These are phyloP conservation scores for Pseudovirgaria hyperparasitica DNA, from an alignment of 2,329 filamentous ascomycete genomes.

Conservation along the genomic window DNA sequence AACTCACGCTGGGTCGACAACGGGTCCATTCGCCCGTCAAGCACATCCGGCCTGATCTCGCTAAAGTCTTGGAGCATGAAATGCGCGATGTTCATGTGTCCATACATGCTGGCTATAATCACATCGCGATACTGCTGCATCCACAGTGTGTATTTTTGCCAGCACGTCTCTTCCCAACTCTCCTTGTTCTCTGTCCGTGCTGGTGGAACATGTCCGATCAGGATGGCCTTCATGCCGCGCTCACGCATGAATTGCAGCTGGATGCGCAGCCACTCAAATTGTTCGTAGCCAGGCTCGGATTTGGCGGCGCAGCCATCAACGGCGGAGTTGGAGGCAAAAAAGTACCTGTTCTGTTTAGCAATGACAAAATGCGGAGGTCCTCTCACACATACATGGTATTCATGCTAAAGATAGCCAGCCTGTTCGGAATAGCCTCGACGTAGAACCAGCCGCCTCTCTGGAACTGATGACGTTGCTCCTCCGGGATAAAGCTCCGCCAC, in stretches of 20 bases:
- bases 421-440: conserved; percentile 76
- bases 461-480: conserved; percentile 84
- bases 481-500: conserved; percentile 80
- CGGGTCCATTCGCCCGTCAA: conserved; percentile 27
- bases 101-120: conserved; percentile 65
- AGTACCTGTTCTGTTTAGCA: too few relatives aligned
- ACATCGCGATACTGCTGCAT: conserved; percentile 83
- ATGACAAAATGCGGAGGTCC: conserved; percentile 2
- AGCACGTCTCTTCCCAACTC: conserved; percentile 93
- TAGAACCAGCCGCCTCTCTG: conserved; percentile 90
- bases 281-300: conserved; percentile 78
- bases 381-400: conserved; percentile 55
- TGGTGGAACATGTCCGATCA: conserved; percentile 89
- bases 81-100: conserved; percentile 98
- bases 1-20: conserved; percentile 14
- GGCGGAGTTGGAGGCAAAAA: conserved; percentile 86
- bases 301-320: conserved; percentile 75
- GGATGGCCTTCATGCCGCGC: conserved; percentile 82
- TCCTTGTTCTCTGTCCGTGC: conserved; percentile 74
- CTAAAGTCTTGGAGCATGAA: conserved; percentile 84
- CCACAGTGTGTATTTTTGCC: conserved; percentile 95
- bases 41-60: conserved; percentile 51
- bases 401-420: conserved; percentile 80
- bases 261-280: conserved; percentile 89
- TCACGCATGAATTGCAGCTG: conserved; percentile 74